Percentiles rank a stretch among this genome's conserved stretches.
These are phyloP conservation scores for Aspergillus nidulans DNA, from an alignment of 495 filamentous ascomycete species.

Conservation along the genomic window DNA sequence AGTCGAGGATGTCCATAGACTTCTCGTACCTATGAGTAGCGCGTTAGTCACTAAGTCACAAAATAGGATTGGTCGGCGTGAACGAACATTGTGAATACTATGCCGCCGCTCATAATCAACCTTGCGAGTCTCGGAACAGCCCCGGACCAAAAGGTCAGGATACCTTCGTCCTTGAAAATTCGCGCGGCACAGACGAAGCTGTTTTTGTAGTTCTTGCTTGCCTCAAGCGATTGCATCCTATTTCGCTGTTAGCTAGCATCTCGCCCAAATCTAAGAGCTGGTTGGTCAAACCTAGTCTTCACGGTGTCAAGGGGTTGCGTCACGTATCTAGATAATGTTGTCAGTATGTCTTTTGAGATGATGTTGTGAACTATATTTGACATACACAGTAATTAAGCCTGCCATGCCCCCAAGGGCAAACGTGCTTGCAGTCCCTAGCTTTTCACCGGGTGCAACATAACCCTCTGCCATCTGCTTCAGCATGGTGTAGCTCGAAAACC, in stretches of 20 bases:
- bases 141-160: conserved; percentile 91
- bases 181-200: conserved; percentile 77
- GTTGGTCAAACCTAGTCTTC: conserved; percentile 66
- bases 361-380: conserved; percentile 7
- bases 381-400: conserved; percentile 89
- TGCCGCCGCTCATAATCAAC: conserved; percentile 85
- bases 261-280: background rate
- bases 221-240: conserved; percentile 96
- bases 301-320: conserved; percentile 93
- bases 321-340: conserved; percentile 42
- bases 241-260: conserved; percentile 11
- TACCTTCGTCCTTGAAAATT: conserved; percentile 84
- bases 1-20: conserved; percentile 83
- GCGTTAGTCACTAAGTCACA: conserved; percentile 7
- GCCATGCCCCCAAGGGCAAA: conserved; percentile 90
- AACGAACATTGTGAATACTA: conserved; percentile 91
- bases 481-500: conserved; percentile 86
- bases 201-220: conserved; percentile 77
- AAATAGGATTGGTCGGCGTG: background rate
- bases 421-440: conserved; percentile 81
- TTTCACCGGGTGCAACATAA: conserved; percentile 92
- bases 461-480: conserved; percentile 87
- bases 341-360: background rate
- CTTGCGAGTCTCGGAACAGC: conserved; percentile 80
- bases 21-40: conserved; percentile 74